Percentiles rank a stretch among this genome's conserved stretches.
Evolutionary conservation across 768 basidiomycete species (phyloP).

Genomic region (Suillus americanus): DNA sequence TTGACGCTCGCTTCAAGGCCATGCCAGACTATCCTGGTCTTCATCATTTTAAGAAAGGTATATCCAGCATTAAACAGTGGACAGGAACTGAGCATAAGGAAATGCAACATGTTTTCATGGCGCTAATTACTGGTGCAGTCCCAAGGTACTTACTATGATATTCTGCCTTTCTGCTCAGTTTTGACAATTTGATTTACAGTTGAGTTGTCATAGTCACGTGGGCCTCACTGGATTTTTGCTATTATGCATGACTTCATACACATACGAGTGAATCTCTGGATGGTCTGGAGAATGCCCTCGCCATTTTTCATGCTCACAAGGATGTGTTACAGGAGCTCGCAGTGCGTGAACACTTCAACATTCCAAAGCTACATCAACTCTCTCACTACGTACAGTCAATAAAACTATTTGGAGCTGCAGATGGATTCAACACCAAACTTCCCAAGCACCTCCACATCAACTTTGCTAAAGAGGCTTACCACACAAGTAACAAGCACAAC

Average conservation of each 20-base stretch:
- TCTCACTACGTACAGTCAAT: too few species aligned
- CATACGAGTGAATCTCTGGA: background rate
- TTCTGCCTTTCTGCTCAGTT: background rate
- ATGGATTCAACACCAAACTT: too few species aligned
- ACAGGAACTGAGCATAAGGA: too few species aligned
- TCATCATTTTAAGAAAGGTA: background rate
- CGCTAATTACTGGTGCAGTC: background rate
- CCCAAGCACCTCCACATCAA: too few species aligned
- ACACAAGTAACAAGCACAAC: too few species aligned
- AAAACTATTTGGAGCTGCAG: too few species aligned
- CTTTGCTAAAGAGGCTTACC: too few species aligned
- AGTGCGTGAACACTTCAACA: too few species aligned
- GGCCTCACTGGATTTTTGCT: background rate
- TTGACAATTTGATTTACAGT: background rate
- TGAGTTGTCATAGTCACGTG: background rate
- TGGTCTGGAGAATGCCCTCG: background rate
- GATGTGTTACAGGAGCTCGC: too few species aligned
- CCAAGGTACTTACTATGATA: background rate
- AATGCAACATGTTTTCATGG: background rate
- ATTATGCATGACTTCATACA: background rate
- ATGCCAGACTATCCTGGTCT: background rate
- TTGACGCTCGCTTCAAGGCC: background rate
- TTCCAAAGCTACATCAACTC: too few species aligned
- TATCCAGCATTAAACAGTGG: too few species aligned
- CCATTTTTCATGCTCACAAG: too few species aligned